A percentile compares a stretch with the other conserved stretches of the same genome.
Conservation (phyloP, 2,329 filamentous ascomycete genomes). For the Phoma sp. region DNA sequence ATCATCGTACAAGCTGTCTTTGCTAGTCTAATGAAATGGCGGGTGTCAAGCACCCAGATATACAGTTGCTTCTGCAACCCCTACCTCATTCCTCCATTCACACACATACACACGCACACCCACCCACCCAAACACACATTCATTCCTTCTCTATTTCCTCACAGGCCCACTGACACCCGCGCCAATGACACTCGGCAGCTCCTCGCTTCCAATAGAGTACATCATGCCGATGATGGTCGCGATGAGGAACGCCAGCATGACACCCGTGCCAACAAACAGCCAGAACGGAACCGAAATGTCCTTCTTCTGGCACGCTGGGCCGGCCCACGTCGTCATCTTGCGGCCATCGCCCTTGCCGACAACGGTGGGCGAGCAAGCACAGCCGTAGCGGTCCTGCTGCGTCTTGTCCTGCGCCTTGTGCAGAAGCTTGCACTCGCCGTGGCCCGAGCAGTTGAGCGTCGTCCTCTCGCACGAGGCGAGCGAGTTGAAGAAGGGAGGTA, state of each 20-base stretch:
- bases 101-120: no score
- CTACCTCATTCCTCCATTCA: background rate
- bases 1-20: constrained; percentile 34
- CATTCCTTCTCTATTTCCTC: constrained; percentile 43
- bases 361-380: constrained; percentile 71
- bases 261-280: constrained; percentile 77
- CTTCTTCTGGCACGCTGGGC: constrained; percentile 85
- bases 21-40: constrained; percentile 19
- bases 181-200: constrained; percentile 92
- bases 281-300: constrained; percentile 91
- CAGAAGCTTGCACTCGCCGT: constrained; percentile 77
- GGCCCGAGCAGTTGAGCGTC: constrained; percentile 82
- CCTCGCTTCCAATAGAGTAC: constrained; percentile 82
- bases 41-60: constrained; percentile 39
- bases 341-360: constrained; percentile 53
- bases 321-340: constrained; percentile 79
- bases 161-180: constrained; percentile 80
- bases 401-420: constrained; percentile 57
- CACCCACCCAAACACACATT: background rate
- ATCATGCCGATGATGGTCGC: constrained; percentile 77
- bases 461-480: constrained; percentile 69
- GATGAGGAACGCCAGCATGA: constrained; percentile 72
- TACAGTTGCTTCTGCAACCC: constrained; percentile 26
- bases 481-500: constrained; percentile 78
- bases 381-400: constrained; percentile 72